phyloP scores from a whole-genome alignment of 2,329 filamentous ascomycete genomes.

The Talaromyces sp. region DNA sequence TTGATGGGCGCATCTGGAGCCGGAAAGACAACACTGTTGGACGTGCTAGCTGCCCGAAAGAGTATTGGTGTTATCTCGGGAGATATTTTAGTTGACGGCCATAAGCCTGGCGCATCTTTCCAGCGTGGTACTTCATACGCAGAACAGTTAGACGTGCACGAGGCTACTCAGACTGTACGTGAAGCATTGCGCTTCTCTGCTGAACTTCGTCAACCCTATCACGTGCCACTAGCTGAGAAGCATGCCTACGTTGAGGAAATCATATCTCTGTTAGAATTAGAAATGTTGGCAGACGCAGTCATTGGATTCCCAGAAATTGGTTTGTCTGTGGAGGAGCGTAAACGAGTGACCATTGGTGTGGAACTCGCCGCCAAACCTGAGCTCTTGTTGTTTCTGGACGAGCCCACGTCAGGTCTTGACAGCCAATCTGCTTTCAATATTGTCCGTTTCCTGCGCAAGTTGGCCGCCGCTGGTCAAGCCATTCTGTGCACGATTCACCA shows the following conservation, averaged over 20 bases:
- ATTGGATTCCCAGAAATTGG: conserved; percentile 58
- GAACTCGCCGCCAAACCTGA: conserved; percentile 41
- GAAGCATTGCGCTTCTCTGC: conserved; percentile 64
- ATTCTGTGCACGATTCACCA: conserved; percentile 60
- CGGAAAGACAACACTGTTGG: conserved; percentile 78
- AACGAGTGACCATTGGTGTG: conserved; percentile 37
- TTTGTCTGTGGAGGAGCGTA: conserved; percentile 51
- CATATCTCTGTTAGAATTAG: conserved; percentile 60
- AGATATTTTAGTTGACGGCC: conserved; percentile 59
- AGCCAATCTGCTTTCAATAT: conserved; percentile 56
- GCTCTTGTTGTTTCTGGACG: conserved; percentile 61
- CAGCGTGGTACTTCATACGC: conserved; percentile 61
- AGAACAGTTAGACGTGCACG: conserved; percentile 62
- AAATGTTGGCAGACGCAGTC: conserved; percentile 61
- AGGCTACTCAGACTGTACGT: conserved; percentile 57
- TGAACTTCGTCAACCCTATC: conserved; percentile 56
- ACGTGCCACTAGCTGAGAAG: conserved; percentile 56
- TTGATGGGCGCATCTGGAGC: conserved; percentile 58
- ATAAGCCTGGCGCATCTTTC: conserved; percentile 54
- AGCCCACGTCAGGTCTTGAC: conserved; percentile 55
- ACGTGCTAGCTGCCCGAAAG: conserved; percentile 64
- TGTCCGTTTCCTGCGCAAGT: conserved; percentile 54
- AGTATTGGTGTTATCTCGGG: conserved; percentile 61
- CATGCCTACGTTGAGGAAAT: conserved; percentile 63
- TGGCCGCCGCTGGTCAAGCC: conserved; percentile 55